Base-by-base conservation (phyloP, 179 eudicot genomes). In the Silene noctiflora region DNA sequence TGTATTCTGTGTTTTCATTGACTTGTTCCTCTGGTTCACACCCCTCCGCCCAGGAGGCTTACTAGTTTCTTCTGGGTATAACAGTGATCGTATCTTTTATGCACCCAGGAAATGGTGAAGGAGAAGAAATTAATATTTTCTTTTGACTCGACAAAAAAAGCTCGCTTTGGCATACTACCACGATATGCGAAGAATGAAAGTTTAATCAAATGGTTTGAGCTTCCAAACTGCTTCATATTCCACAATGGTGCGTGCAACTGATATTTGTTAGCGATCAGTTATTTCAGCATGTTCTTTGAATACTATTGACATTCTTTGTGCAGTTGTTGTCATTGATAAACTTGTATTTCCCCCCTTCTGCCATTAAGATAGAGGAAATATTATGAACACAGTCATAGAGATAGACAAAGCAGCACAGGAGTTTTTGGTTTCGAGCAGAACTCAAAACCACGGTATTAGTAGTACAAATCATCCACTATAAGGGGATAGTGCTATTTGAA, bases 91-190 rank as follows among this genome's bases (percentile, higher is more conserved):
- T n/a, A 16, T n/a, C 9, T 67, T 75, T 20, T 22, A 61, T 67
- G 29, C 31, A 29, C 84, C 73, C 87, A 94, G 98, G 97, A 94
- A 76, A 94, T 94, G 98, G 93, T 92, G 78, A 94, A 88, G 85
- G 87, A 88, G 33, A 91, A 89, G 71, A 92, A 86, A 72, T 67
- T 88, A 61, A 80, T 86, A 33, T 90, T 83, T 86, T 68, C 85
- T 55, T 94, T 88, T 81, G 97, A 94, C 85, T 77, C 86, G 10
- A 89, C 94, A 33, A 88, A 87, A 75, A 85, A 83, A 72, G 86
- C 94, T 69, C 96, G 98, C 22, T 94, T 94, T 84, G 98, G 98
- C 62, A 76, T 94, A 65, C 90, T 94, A 81, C 98, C 98, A n/a
- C 86, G 98, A 42, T 92, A 94, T 85, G 92, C 94, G 12, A 85